These are phyloP conservation scores for Pythium monospermum DNA, from an alignment of 352 stramenopile species.

Conservation along the genomic window DNA sequence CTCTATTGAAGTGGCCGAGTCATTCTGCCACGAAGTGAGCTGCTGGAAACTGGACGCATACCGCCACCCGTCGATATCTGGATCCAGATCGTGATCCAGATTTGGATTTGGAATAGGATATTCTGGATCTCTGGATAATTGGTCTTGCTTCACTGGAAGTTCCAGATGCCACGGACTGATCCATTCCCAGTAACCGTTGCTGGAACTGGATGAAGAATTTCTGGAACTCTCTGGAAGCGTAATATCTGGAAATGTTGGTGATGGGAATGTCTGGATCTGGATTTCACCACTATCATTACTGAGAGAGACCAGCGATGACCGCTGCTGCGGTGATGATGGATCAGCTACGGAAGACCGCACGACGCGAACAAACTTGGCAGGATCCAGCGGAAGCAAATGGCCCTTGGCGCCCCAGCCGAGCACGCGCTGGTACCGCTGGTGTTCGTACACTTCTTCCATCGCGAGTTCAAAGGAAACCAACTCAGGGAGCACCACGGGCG, in stretches of 20 bases:
- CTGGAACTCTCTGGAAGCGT: constrained; percentile 36
- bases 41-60: constrained; percentile 64
- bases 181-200: constrained; percentile 50
- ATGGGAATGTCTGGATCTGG: constrained; percentile 34
- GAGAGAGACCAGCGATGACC: constrained; percentile 4
- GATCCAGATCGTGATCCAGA: neutral
- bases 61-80: constrained; percentile 51
- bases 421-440: constrained; percentile 66
- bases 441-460: constrained; percentile 58
- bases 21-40: constrained; percentile 24
- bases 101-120: neutral
- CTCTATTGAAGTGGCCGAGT: constrained; percentile 10
- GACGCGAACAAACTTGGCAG: constrained; percentile 56
- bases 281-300: constrained; percentile 10
- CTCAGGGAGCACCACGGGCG: too few relatives aligned
- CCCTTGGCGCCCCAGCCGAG: constrained; percentile 73
- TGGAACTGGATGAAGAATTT: too few relatives aligned
- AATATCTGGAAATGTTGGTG: constrained; percentile 49
- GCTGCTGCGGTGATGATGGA: neutral
- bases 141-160: constrained; percentile 8
- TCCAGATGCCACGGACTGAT: constrained; percentile 71
- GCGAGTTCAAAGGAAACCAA: constrained; percentile 3
- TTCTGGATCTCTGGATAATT: too few relatives aligned
- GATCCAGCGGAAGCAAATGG: constrained; percentile 65
- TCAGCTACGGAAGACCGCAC: constrained; percentile 9